These are phyloP conservation scores for Tuber melanosporum DNA, from an alignment of 495 filamentous ascomycete genomes.

Conservation along the genomic window DNA sequence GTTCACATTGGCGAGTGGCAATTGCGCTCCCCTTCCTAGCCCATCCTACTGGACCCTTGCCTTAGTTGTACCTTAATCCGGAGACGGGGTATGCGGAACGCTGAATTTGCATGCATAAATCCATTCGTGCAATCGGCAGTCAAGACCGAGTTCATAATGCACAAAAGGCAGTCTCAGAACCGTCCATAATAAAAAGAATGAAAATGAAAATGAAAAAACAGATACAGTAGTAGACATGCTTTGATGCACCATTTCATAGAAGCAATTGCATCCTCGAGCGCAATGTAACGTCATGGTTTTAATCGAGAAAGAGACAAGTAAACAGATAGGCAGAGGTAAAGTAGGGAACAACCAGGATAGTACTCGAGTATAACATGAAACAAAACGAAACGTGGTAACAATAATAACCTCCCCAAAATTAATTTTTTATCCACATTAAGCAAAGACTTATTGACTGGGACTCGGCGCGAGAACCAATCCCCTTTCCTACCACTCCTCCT, in stretches of 20 bases:
- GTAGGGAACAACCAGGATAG: neutral
- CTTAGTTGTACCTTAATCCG: no score
- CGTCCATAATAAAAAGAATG: neutral
- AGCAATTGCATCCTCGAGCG: neutral
- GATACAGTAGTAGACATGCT: neutral
- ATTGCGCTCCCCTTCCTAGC: no score
- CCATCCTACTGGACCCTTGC: no score
- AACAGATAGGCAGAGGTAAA: neutral
- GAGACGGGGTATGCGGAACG: no score
- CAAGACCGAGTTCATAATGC: neutral
- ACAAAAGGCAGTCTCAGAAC: neutral
- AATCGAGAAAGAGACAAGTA: neutral
- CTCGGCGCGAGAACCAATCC: neutral
- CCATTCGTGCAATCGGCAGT: no score
- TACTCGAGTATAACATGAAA: neutral
- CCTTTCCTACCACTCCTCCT: neutral
- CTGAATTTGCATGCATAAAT: no score
- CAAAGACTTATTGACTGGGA: neutral
- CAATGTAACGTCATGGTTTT: neutral
- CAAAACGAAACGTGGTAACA: neutral
- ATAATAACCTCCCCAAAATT: neutral
- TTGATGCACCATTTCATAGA: neutral
- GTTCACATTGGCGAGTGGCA: no score
- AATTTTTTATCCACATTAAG: neutral
- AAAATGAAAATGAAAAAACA: neutral